These are phyloP conservation scores for Veloboletus limbatus DNA, from an alignment of 1,284 basidiomycete species.

Conservation along the genomic window DNA sequence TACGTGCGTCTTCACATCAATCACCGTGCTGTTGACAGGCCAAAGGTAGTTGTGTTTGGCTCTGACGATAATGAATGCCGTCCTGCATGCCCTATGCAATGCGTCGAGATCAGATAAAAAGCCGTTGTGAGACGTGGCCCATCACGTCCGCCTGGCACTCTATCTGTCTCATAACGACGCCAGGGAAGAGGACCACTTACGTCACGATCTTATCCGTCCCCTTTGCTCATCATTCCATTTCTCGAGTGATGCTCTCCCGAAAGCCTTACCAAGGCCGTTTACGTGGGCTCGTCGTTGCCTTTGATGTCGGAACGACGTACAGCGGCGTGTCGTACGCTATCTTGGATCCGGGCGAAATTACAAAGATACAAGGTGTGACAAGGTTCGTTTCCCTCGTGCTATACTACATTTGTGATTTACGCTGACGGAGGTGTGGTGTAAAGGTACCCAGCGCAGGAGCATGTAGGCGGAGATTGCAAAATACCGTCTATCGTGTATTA, in stretches of 20 bases:
- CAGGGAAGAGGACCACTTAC: no score
- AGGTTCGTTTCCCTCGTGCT: conserved; percentile 31
- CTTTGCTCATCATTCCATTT: no score
- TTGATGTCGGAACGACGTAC: no score
- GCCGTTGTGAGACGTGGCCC: conserved; percentile 2
- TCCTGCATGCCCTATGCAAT: conserved; percentile 1
- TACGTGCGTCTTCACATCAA: no score
- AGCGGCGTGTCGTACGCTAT: conserved; percentile 49
- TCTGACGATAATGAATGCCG: conserved; percentile 14
- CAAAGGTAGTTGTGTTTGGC: no score
- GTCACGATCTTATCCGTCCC: no score
- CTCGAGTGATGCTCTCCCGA: conserved; percentile 32
- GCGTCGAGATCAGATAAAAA: conserved; percentile 22
- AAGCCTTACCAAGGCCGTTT: conserved; percentile 33
- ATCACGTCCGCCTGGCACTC: no score
- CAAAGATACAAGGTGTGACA: conserved; percentile 45
- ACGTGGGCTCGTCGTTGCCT: conserved; percentile 46
- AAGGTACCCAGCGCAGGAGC: conserved; percentile 44
- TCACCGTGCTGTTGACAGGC: no score
- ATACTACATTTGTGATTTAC: neutral
- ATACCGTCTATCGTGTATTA: conserved; percentile 59
- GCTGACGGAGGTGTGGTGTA: conserved; percentile 1
- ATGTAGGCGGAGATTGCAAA: conserved; percentile 45
- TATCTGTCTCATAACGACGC: conserved; percentile 5
- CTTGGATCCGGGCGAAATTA: conserved; percentile 46